A percentile compares a stretch with the other conserved stretches of the same genome.
Evolutionary conservation across 148 eudicot genomes (phyloP).

Genomic region (Agrostemma githago): DNA sequence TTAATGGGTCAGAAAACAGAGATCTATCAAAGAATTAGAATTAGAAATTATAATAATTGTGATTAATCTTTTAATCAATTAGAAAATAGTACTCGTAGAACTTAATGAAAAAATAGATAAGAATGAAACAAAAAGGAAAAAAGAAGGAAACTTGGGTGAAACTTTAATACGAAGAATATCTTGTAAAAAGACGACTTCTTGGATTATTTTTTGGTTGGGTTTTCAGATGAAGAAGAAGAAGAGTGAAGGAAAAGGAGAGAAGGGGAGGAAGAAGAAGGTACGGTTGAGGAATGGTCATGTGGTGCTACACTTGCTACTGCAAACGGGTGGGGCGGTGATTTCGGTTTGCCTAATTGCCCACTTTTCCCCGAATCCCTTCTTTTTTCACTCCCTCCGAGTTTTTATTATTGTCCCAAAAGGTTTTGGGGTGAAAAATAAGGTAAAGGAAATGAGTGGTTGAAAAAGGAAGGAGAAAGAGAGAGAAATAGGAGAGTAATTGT

Average conservation of each 20-base stretch:
- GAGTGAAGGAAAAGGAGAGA: neutral
- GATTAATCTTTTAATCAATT: neutral
- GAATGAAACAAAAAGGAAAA: neutral
- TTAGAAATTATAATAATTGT: too few species aligned
- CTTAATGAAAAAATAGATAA: neutral
- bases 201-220: neutral
- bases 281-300: slow-evolving; percentile 21
- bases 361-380: neutral
- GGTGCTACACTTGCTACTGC: slow-evolving; percentile 2
- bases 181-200: neutral
- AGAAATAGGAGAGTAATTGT: too few species aligned
- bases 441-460: too few species aligned
- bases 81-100: neutral
- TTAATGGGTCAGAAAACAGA: slow-evolving; percentile 1
- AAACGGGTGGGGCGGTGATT: slow-evolving; percentile 21
- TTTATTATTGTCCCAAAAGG: too few species aligned
- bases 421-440: too few species aligned
- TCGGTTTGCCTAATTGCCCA: too few species aligned
- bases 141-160: neutral
- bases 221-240: neutral
- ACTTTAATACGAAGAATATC: neutral
- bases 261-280: slow-evolving; percentile 8
- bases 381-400: too few species aligned
- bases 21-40: slow-evolving; percentile 17
- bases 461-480: too few species aligned